These are phyloP conservation scores for Nothophoma quercina DNA, from an alignment of 2,329 filamentous ascomycete species.

Conservation along the genomic window DNA sequence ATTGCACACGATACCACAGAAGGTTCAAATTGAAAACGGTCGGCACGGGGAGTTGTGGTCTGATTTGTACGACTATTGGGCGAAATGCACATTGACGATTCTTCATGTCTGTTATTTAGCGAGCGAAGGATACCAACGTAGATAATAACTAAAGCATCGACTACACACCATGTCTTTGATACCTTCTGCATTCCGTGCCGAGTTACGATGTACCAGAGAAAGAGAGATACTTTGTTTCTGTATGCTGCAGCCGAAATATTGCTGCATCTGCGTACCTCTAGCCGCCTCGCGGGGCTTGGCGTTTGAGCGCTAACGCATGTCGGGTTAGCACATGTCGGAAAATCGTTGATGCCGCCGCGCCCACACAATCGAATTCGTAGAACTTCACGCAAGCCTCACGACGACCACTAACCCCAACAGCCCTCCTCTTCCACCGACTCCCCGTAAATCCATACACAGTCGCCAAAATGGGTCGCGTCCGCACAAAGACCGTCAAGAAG, in stretches of 20 bases:
- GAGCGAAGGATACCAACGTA: conserved; percentile 21
- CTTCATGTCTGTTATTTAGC: conserved; percentile 19
- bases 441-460: conserved; percentile 34
- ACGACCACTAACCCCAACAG: conserved; percentile 42
- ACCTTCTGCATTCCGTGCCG: too few relatives aligned
- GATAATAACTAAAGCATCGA: not conserved
- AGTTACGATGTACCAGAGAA: too few relatives aligned
- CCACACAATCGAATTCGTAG: conserved; percentile 23
- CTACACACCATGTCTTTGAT: too few relatives aligned
- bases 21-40: not conserved
- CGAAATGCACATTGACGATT: conserved; percentile 7
- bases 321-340: conserved; percentile 2
- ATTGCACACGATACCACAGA: not conserved
- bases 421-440: conserved; percentile 35
- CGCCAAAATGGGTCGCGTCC: conserved; percentile 64
- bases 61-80: not conserved
- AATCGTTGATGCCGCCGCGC: not conserved
- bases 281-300: too few relatives aligned
- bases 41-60: not conserved
- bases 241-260: too few relatives aligned
- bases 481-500: conserved; percentile 75
- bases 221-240: too few relatives aligned
- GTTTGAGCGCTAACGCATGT: not conserved
- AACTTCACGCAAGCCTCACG: conserved; percentile 21
- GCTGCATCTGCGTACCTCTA: too few relatives aligned